These are phyloP conservation scores for Rutstroemia sp. DNA, from an alignment of 2,329 filamentous ascomycete genomes.

Conservation along the genomic window DNA sequence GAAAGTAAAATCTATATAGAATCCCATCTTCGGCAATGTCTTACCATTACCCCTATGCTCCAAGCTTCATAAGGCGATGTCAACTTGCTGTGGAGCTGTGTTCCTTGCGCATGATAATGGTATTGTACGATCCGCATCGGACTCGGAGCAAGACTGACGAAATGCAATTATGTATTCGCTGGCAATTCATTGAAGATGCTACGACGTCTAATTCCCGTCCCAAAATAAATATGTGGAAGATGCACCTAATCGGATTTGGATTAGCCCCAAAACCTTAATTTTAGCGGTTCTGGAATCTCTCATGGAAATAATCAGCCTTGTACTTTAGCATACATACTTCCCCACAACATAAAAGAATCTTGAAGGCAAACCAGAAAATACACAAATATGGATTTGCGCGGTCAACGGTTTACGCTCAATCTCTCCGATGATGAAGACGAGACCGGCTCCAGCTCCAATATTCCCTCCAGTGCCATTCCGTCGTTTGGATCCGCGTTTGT, in stretches of 20 bases:
- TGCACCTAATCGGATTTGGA: slow-evolving; percentile 2
- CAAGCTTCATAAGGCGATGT: too few relatives aligned
- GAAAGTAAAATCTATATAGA: too few relatives aligned
- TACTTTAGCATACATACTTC: background rate
- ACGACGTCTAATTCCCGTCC: slow-evolving; percentile 3
- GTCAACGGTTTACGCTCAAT: slow-evolving; percentile 54
- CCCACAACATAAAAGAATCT: slow-evolving; percentile 3
- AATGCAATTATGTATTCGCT: too few relatives aligned
- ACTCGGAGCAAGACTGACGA: too few relatives aligned
- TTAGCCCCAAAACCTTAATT: slow-evolving; percentile 9
- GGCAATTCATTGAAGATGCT: background rate
- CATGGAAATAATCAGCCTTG: slow-evolving; percentile 4
- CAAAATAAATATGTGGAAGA: slow-evolving; percentile 3
- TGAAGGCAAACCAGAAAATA: background rate
- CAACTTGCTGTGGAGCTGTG: too few relatives aligned
- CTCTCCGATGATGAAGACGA: slow-evolving; percentile 46
- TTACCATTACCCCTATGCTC: too few relatives aligned
- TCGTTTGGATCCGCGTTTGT: slow-evolving; percentile 39
- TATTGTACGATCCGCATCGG: too few relatives aligned
- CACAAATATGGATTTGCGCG: slow-evolving; percentile 42
- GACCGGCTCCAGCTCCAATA: slow-evolving; percentile 16
- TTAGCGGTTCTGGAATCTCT: slow-evolving; percentile 1
- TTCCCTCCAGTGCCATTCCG: slow-evolving; percentile 23
- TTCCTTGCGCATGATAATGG: too few relatives aligned
- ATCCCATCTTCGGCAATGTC: too few relatives aligned